Evolutionary conservation across 2,329 filamentous ascomycete species (phyloP).

Genomic region (Magnaporthales sp.): DNA sequence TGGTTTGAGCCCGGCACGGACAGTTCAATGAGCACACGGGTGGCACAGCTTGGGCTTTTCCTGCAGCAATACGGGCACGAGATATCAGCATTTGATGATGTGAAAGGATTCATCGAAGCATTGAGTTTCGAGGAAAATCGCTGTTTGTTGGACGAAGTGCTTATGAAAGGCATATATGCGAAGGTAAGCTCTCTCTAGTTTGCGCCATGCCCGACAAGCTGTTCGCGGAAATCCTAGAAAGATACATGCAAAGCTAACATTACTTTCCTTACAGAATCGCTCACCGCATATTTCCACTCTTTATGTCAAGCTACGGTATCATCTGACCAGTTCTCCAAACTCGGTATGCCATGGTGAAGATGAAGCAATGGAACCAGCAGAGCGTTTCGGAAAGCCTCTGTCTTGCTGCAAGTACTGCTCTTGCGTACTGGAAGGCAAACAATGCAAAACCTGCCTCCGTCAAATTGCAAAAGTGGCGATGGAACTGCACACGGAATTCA

Average conservation of each 20-base stretch:
- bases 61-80: conserved; percentile 22
- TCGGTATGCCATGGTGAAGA: conserved; percentile 10
- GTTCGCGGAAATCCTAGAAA: not conserved
- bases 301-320: conserved; percentile 32
- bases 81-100: conserved; percentile 32
- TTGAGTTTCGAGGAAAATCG: conserved; percentile 31
- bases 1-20: conserved; percentile 7
- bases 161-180: conserved; percentile 1
- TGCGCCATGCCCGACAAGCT: not conserved
- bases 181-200: conserved; percentile 4
- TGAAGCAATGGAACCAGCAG: not conserved
- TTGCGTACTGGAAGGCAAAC: not conserved
- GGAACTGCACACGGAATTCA: conserved; percentile 10
- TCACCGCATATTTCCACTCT: not conserved
- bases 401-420: conserved; percentile 15
- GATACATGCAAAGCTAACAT: conserved; percentile 7
- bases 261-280: conserved; percentile 2
- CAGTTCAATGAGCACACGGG: conserved; percentile 14
- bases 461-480: conserved; percentile 14
- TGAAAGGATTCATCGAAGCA: conserved; percentile 33
- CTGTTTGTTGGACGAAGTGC: conserved; percentile 24
- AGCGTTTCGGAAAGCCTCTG: not conserved
- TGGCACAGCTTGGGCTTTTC: conserved; percentile 23
- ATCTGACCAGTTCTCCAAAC: conserved; percentile 30
- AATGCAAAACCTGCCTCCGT: conserved; percentile 11